Percentiles rank a stretch among this genome's conserved stretches.
These are phyloP conservation scores for Poronia punctata DNA, from an alignment of 495 filamentous ascomycete genomes.

Conservation along the genomic window DNA sequence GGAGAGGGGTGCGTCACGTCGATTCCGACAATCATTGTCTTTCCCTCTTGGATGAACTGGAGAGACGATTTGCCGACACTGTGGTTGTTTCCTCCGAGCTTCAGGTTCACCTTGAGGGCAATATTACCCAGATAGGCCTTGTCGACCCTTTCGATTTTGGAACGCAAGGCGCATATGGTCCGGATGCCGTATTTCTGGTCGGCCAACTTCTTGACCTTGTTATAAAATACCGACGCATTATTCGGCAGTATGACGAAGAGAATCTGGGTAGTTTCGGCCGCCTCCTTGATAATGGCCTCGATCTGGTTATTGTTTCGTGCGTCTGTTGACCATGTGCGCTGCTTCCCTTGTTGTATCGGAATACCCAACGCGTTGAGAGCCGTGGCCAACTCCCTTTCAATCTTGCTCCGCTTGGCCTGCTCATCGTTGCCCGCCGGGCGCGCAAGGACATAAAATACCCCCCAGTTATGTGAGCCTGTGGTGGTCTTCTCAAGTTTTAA, in stretches of 20 bases:
- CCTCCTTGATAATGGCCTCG: slow-evolving; percentile 13
- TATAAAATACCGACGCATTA: slow-evolving; percentile 46
- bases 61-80: no score
- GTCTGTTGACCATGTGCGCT: background rate
- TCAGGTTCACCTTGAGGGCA: slow-evolving; percentile 65
- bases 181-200: slow-evolving; percentile 51
- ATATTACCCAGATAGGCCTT: slow-evolving; percentile 56
- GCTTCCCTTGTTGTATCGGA: no score
- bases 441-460: background rate
- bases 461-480: background rate
- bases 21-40: slow-evolving; percentile 45
- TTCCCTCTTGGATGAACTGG: background rate
- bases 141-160: slow-evolving; percentile 37
- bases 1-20: slow-evolving; percentile 73
- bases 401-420: background rate
- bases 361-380: no score
- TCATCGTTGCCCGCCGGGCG: background rate
- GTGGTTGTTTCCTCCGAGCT: slow-evolving; percentile 64
- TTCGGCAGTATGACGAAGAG: slow-evolving; percentile 49
- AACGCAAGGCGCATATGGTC: slow-evolving; percentile 46
- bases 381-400: no score
- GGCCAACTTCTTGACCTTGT: slow-evolving; percentile 50
- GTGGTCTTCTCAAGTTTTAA: no score
- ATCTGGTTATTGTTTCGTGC: slow-evolving; percentile 2
- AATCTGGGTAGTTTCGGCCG: slow-evolving; percentile 15